A percentile compares a stretch with the other conserved stretches of the same genome.
phyloP scores from a whole-genome alignment of 306 rosid genomes.

The Vachellia pachyceras region DNA sequence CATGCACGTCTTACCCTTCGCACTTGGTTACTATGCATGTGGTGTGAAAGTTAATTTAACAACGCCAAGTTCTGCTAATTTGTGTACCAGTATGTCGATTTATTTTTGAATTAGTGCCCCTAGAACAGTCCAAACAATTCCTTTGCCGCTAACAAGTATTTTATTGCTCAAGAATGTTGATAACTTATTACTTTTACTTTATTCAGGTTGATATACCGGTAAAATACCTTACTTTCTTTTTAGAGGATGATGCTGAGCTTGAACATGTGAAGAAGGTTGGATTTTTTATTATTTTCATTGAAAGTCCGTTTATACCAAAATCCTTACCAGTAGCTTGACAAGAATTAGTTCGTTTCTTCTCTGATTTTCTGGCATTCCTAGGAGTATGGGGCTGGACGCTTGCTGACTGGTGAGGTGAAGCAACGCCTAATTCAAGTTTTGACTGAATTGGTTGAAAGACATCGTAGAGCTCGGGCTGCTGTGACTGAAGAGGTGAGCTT shows the following conservation, averaged over 20 bases:
- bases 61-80: neutral
- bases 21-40: neutral
- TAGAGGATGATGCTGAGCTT: constrained; percentile 82
- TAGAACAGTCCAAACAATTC: neutral
- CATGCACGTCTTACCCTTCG: neutral
- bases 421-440: constrained; percentile 68
- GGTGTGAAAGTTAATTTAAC: neutral
- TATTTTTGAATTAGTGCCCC: constrained; percentile 9
- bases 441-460: constrained; percentile 87
- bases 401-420: constrained; percentile 98
- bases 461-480: constrained; percentile 80
- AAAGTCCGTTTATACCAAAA: neutral
- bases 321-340: constrained; percentile 14
- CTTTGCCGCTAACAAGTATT: neutral
- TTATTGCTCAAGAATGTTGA: constrained; percentile 31
- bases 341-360: constrained; percentile 18
- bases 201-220: constrained; percentile 92
- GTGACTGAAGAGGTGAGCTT: constrained; percentile 90
- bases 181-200: constrained; percentile 3
- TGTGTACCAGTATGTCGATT: neutral
- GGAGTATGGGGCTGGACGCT: constrained; percentile 90
- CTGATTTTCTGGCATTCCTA: constrained; percentile 35
- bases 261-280: constrained; percentile 70
- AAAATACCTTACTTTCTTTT: constrained; percentile 82
- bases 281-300: constrained; percentile 12